These are phyloP conservation scores for Suillus decipiens DNA, from an alignment of 768 basidiomycete genomes.

Conservation along the genomic window DNA sequence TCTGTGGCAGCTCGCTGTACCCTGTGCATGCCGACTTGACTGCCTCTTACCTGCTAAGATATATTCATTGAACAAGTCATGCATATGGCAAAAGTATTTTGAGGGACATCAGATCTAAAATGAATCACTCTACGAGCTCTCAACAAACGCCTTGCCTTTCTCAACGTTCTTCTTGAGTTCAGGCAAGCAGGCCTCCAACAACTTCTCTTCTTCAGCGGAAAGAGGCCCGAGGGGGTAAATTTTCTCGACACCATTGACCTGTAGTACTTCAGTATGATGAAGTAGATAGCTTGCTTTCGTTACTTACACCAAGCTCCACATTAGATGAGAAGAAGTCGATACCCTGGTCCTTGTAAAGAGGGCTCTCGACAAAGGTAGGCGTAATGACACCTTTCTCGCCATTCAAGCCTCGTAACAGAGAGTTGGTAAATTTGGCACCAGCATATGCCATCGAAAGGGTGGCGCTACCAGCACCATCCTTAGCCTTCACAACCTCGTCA, in stretches of 20 bases:
- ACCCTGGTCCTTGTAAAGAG: slow-evolving; percentile 81
- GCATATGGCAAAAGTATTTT: neutral
- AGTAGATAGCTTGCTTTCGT: slow-evolving; percentile 5
- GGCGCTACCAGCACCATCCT: slow-evolving; percentile 81
- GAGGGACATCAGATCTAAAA: neutral
- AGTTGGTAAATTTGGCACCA: slow-evolving; percentile 68
- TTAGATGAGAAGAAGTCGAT: slow-evolving; percentile 94
- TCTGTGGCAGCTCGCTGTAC: neutral
- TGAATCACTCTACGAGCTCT: slow-evolving; percentile 32
- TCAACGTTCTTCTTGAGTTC: slow-evolving; percentile 98
- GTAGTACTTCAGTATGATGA: slow-evolving; percentile 17
- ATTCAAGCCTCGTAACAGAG: slow-evolving; percentile 59
- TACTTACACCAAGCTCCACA: slow-evolving; percentile 87
- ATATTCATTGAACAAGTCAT: neutral
- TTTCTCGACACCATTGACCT: slow-evolving; percentile 88
- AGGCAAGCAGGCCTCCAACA: slow-evolving; percentile 85
- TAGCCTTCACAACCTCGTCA: slow-evolving; percentile 98
- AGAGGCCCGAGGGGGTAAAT: slow-evolving; percentile 84
- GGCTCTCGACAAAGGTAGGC: slow-evolving; percentile 89
- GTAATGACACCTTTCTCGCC: slow-evolving; percentile 72
- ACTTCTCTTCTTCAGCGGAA: slow-evolving; percentile 79
- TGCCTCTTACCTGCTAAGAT: neutral
- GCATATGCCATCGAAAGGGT: slow-evolving; percentile 82
- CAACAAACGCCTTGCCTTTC: slow-evolving; percentile 85
- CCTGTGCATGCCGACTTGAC: neutral